Evolutionary conservation across 192 early-diverging fungal genomes (phyloP).

Genomic region (Allomyces arbusculus): DNA sequence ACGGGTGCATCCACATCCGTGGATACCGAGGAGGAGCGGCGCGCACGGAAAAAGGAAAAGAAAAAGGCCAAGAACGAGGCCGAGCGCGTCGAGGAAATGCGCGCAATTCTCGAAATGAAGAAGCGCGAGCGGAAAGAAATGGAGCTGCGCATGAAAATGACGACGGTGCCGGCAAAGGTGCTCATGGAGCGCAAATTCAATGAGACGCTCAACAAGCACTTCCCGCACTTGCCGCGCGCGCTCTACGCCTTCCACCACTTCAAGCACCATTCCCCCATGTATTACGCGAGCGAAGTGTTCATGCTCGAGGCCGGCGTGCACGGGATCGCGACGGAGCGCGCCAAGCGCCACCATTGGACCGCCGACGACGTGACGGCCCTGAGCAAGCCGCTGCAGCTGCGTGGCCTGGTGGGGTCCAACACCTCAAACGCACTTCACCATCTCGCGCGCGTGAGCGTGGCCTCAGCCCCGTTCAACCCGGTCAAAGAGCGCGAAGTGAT

Average conservation of each 20-base stretch:
- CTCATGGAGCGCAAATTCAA: background rate
- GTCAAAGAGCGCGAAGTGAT: background rate
- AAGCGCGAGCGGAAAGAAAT: background rate
- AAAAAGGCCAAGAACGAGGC: background rate
- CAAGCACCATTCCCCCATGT: background rate
- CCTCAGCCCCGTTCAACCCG: background rate
- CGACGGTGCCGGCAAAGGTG: background rate
- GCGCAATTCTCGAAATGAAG: background rate
- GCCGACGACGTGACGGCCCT: background rate
- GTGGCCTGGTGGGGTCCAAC: background rate
- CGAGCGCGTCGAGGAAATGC: background rate
- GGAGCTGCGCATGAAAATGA: background rate
- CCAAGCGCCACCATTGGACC: background rate
- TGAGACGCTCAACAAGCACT: background rate
- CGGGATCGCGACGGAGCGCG: background rate
- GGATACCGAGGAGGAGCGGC: no score
- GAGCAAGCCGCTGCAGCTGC: background rate
- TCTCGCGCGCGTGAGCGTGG: background rate
- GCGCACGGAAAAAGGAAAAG: no score
- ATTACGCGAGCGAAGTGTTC: background rate
- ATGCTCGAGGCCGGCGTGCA: background rate
- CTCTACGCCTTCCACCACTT: background rate
- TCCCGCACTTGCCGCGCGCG: background rate
- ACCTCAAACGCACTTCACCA: background rate
- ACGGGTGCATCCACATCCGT: no score